phyloP scores from a whole-genome alignment of 2,329 filamentous ascomycete species.

The Calonectria montana region DNA sequence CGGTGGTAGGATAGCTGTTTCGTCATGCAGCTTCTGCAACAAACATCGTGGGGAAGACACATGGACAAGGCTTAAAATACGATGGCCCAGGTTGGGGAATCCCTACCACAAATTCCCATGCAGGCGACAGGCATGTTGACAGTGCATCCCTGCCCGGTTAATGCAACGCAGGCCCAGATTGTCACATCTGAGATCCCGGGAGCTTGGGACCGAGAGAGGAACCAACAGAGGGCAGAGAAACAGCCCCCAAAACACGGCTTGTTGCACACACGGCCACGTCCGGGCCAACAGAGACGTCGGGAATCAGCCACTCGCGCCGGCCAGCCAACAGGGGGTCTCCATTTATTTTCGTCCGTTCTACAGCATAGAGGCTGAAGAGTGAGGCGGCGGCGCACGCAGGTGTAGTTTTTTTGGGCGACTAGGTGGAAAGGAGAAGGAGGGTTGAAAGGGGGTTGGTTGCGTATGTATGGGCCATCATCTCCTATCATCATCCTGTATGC shows the following conservation, averaged over 20 bases:
- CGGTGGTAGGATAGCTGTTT: constrained; percentile 1
- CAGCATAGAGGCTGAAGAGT: constrained; percentile 18
- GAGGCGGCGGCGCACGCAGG: constrained; percentile 29
- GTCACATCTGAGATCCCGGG: constrained; percentile 41
- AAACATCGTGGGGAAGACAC: constrained; percentile 18
- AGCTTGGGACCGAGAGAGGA: constrained; percentile 38
- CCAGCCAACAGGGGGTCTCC: constrained; percentile 33
- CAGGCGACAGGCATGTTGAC: constrained; percentile 29
- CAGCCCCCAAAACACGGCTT: neutral
- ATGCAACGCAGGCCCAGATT: constrained; percentile 36
- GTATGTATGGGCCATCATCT: neutral
- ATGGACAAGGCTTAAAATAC: constrained; percentile 36
- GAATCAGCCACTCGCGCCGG: constrained; percentile 39
- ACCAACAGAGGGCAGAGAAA: constrained; percentile 9
- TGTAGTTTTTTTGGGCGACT: too few species aligned
- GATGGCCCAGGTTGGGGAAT: constrained; percentile 10
- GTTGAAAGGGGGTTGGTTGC: neutral
- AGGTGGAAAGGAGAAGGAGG: neutral
- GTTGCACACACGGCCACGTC: constrained; percentile 21
- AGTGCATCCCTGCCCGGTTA: constrained; percentile 34
- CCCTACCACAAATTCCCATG: constrained; percentile 20
- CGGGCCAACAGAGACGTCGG: constrained; percentile 25
- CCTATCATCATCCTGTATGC: too few species aligned
- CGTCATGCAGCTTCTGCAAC: constrained; percentile 1
- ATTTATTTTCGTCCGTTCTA: constrained; percentile 43